Base-by-base conservation (phyloP, 148 eudicot species). In the Camellia japonica region DNA sequence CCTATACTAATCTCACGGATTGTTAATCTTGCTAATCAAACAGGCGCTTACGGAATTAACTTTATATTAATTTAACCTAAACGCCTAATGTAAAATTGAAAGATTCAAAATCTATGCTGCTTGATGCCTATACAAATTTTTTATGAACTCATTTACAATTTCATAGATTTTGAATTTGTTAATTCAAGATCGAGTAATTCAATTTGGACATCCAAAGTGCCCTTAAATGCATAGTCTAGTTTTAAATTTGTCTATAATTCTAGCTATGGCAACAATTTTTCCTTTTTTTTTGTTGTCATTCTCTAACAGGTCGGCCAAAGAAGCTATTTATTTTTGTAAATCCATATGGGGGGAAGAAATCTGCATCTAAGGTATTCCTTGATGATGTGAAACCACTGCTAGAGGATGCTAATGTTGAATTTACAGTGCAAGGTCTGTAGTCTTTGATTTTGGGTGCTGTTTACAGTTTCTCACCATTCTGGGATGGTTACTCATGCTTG, bases 271-370 rank as follows among this genome's bases (percentile, higher is more conserved):
- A n/a, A 64, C 51, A 30, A 43, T 44, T 1, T 64, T 44, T 74
- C 42, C 62, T 30, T 52, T 59, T 54, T 54, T 7, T 30, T 78
- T 55, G 11, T 11, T 76, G 54, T 67, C 18, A 77, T 68, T 60
- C 43, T 68, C 18, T 69, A 58, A 79, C 81, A 93, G 99, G 88
- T 84, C 87, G 99, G 68, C 98, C 98, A 5, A 93, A 89, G 84
- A 90, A 90, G 84, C 87, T 93, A 15, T 87, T 89, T 74, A 70
- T 96, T 71, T 86, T 96, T 81, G 87, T 96, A 77, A 96, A 96
- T 85, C 99, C 99, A 20, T 93, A 77, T 83, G 98, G 99, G 44
- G 99, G 99, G 52, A 90, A 86, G 85, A 93, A 83, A 82, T 88
- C 87, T 47, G 98, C 98, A 13, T 74, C 79, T 15, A 85, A 87